Percentiles rank a stretch among this genome's conserved stretches.
phyloP scores from a whole-genome alignment of 306 rosid species.

The Aeschynomene evenia region DNA sequence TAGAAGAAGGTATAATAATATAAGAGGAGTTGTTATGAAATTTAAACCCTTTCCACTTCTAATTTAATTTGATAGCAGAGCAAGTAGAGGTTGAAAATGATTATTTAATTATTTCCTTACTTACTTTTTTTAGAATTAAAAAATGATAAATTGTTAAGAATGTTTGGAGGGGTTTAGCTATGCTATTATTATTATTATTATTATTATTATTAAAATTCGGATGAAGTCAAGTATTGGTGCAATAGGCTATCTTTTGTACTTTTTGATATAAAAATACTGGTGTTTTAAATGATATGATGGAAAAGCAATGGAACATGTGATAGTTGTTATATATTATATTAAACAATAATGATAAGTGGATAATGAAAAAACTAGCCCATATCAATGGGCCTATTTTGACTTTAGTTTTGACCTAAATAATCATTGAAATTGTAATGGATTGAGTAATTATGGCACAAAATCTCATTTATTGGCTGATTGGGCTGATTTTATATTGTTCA shows the following conservation, averaged over 20 bases:
- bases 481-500: too few species aligned
- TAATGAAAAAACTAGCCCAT: too few species aligned
- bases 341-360: too few species aligned
- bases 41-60: too few species aligned
- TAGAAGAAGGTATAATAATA: background rate
- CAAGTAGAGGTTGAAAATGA: constrained; percentile 11
- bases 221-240: background rate
- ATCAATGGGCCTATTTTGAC: too few species aligned
- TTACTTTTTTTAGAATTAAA: background rate
- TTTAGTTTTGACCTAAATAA: too few species aligned
- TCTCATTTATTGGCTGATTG: too few species aligned
- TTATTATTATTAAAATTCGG: constrained; percentile 3
- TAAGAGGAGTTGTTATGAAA: constrained; percentile 40
- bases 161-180: background rate
- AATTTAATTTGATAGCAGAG: constrained; percentile 1
- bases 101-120: background rate
- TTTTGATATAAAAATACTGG: background rate
- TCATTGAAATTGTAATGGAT: too few species aligned
- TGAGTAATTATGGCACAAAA: too few species aligned
- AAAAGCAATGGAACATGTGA: background rate
- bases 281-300: background rate
- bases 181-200: background rate
- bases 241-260: background rate
- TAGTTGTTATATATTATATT: background rate
- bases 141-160: background rate